Percentiles rank a stretch among this genome's conserved stretches.
phyloP scores from a whole-genome alignment of 2,329 filamentous ascomycete species.

The Monilinia fructigena region DNA sequence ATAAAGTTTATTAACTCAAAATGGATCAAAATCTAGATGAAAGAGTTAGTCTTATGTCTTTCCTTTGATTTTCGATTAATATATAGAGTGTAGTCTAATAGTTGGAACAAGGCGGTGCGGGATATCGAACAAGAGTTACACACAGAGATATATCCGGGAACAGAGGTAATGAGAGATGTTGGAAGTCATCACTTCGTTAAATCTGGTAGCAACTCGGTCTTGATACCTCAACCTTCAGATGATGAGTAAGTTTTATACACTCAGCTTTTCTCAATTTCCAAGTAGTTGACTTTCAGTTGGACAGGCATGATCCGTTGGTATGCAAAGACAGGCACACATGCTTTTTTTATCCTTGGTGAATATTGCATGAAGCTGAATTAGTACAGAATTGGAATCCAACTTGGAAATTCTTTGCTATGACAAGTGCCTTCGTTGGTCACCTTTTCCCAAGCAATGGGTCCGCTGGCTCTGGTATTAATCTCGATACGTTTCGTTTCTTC shows the following conservation, averaged over 20 bases:
- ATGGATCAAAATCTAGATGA: conserved; percentile 36
- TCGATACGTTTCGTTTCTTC: not conserved
- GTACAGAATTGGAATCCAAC: conserved; percentile 46
- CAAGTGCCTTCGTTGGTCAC: conserved; percentile 42
- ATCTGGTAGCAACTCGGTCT: conserved; percentile 46
- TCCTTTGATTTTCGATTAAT: not conserved
- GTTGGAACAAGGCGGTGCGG: conserved; percentile 30
- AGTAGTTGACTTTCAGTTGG: not conserved
- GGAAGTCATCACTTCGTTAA: conserved; percentile 65
- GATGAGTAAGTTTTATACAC: conserved; percentile 38
- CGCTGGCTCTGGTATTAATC: conserved; percentile 37
- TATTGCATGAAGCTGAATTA: conserved; percentile 8
- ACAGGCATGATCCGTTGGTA: conserved; percentile 46
- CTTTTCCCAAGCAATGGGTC: conserved; percentile 45
- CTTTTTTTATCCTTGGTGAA: not conserved
- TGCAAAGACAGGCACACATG: not conserved
- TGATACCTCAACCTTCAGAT: conserved; percentile 49
- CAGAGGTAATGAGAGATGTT: conserved; percentile 51
- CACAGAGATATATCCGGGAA: conserved; percentile 39
- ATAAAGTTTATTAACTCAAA: not conserved
- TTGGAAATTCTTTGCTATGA: conserved; percentile 46
- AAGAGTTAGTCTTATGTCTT: conserved; percentile 24
- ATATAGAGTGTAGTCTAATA: not conserved
- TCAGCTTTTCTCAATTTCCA: not conserved
- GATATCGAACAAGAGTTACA: conserved; percentile 38